Evolutionary conservation across 2,329 filamentous ascomycete species (phyloP), one percentile per base, ranked within the genome.

Genomic region (Graphiopsis chlorocephala): DNA sequence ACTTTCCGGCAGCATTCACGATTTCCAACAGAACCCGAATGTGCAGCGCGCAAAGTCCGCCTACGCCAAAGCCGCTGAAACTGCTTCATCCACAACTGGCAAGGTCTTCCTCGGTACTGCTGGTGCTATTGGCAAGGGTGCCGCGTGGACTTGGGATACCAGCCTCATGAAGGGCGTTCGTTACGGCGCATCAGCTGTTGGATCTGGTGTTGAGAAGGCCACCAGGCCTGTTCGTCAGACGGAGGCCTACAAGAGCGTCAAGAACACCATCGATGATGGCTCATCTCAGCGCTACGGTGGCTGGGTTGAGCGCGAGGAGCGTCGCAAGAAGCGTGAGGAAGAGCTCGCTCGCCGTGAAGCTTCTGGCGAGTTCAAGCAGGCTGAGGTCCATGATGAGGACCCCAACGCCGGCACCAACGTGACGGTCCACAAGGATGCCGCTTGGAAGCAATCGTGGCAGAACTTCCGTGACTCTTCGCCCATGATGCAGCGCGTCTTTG

Each of bases 391-490:
- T 74, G 87, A 91, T 64, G 95, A 97, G 78, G 90, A 98, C 76
- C 92, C 92, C 70, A 97, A 95, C 65, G 95, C 95, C 65, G 95
- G 95, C 66, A 97, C 93, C 64, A 96, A 96, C 75, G 83, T 99
- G 57, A 98, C 94, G 0, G 78, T 99, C 0, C 95, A 99, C 84
- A 99, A 99, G 80, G 95, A 99, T 72, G 89, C 95, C 15, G 91
- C 91, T 25, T 98, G 94, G 92, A 97, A 97, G 80, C 94, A 98
- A 78, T 92, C 93, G n/a, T 99, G 95, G 95, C 88, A 90, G 73
- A 91, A 95, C 60, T 99, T 98, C 86, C 90, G 90, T 68, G 95
- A 99, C 77, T 88, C 88, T 69, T 97, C 90, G 79, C 92, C 90
- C 71, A 80, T 97, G 65, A 91, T 97, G 77, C 94, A 97, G 79